phyloP scores from a whole-genome alignment of 139 green algal species.

The Gonium pectorale region DNA sequence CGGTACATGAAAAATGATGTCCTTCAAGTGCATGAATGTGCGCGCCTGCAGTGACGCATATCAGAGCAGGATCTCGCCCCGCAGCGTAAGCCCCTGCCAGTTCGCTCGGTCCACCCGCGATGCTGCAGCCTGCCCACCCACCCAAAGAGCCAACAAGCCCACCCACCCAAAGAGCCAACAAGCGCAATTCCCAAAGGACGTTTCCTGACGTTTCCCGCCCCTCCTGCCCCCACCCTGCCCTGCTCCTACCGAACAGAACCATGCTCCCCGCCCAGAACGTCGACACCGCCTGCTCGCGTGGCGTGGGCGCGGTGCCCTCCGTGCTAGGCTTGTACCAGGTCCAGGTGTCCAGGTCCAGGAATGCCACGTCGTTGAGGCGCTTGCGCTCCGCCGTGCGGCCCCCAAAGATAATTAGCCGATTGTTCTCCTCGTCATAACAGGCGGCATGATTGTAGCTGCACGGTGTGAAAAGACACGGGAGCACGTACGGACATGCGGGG shows the following conservation, averaged over 20 bases:
- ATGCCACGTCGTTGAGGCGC: slow-evolving; percentile 79
- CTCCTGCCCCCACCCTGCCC: neutral
- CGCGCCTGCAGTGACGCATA: no score
- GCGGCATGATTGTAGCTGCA: slow-evolving; percentile 68
- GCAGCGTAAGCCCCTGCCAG: no score
- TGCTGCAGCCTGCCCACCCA: neutral
- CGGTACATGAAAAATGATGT: no score
- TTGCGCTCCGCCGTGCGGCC: slow-evolving; percentile 78
- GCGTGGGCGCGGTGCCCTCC: slow-evolving; percentile 59
- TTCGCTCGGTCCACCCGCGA: no score
- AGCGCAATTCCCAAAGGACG: neutral
- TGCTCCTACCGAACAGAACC: slow-evolving; percentile 79
- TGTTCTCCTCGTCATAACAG: slow-evolving; percentile 71
- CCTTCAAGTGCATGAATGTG: no score
- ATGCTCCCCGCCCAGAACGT: slow-evolving; percentile 73
- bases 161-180: neutral
- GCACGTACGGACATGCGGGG: no score
- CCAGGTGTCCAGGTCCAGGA: slow-evolving; percentile 80
- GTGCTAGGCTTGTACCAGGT: slow-evolving; percentile 70
- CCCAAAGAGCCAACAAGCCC: neutral
- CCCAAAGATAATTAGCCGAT: slow-evolving; percentile 86
- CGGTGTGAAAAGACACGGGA: neutral
- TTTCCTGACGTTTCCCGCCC: neutral
- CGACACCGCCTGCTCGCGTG: slow-evolving; percentile 68
- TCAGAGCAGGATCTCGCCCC: no score